Conservation (phyloP, 2,329 filamentous ascomycete genomes). For the Geoglossum cookeanum region DNA sequence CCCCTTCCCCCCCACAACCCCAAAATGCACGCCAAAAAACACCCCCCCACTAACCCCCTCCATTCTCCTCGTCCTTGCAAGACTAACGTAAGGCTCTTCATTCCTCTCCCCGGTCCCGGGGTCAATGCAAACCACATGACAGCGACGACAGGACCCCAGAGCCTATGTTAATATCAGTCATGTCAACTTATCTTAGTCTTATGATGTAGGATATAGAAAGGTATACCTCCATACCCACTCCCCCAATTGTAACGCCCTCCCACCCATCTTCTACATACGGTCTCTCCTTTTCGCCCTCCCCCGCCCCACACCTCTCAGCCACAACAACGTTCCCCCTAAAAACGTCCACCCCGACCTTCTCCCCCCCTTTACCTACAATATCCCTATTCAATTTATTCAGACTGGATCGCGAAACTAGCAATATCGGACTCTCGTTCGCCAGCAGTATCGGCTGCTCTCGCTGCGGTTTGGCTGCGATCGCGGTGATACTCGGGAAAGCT, state of each 20-base stretch:
- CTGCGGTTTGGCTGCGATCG: constrained; percentile 12
- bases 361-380: constrained; percentile 45
- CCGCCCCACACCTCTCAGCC: constrained; percentile 24
- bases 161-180: constrained; percentile 21
- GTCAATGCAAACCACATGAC: constrained; percentile 92
- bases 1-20: constrained; percentile 9
- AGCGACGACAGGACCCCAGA: constrained; percentile 68
- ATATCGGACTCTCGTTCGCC: constrained; percentile 85
- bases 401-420: constrained; percentile 65
- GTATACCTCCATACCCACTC: constrained; percentile 34
- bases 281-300: constrained; percentile 25
- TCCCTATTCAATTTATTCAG: constrained; percentile 57
- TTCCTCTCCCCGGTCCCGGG: constrained; percentile 60
- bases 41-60: constrained; percentile 46
- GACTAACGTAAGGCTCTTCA: constrained; percentile 72
- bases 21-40: constrained; percentile 45
- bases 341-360: constrained; percentile 46
- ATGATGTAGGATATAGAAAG: no score
- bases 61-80: constrained; percentile 70
- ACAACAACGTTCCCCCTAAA: constrained; percentile 85
- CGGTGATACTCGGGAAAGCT: constrained; percentile 27
- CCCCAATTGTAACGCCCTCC: constrained; percentile 46
- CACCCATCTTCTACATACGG: constrained; percentile 71
- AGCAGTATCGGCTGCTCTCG: constrained; percentile 47
- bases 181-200: no score